Base-by-base conservation (phyloP, 2,329 filamentous ascomycete genomes). In the Paraphaeosphaeria sporulosa region DNA sequence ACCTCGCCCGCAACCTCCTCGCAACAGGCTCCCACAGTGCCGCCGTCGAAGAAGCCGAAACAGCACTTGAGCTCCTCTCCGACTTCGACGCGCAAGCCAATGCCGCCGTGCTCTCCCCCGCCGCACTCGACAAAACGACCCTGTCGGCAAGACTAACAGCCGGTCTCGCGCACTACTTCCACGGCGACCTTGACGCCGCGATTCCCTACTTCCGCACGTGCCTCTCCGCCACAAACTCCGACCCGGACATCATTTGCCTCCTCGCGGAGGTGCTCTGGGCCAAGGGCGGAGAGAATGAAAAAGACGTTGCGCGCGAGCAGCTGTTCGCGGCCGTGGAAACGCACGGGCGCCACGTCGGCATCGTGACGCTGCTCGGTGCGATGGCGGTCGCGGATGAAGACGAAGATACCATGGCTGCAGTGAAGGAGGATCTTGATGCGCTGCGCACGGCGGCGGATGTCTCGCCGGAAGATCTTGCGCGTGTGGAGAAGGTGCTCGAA, bases 201-300 rank as follows among this genome's bases (percentile, higher is more conserved):
- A 88, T 97, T 27, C 83, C 85, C 12, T 93, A 90, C 79, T 96
- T 99, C 77, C 88, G 92, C 64, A 84, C 87, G 2, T 93, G 93
- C 0, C 83, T 98, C 8, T 84, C 89, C 58, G 93, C 96, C 74
- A 93, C 91, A 0, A 81, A 86, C 32, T 86, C 86, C 40, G 89
- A 93, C 62, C 90, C 94, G 0, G 93, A 97, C 71, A 90, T 94
- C 1, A 89, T 93, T 0, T 97, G 94, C 71, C 83, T 97, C 13
- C 83, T 98, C 13, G 91, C 94, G 0, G 93, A 98, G 77, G 91
- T 98, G 0, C 84, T 98, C 0, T 99, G 95, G 94, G 94, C 94
- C 0, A 93, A 92, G 65, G 93, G 92, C 9, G 88, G 89, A 0
- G 87, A 90, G 7, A 84, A 89, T 0, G 91, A 94, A 57, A 87